phyloP scores from a whole-genome alignment of 2,329 filamentous ascomycete species.

The Cytospora piceicola region DNA sequence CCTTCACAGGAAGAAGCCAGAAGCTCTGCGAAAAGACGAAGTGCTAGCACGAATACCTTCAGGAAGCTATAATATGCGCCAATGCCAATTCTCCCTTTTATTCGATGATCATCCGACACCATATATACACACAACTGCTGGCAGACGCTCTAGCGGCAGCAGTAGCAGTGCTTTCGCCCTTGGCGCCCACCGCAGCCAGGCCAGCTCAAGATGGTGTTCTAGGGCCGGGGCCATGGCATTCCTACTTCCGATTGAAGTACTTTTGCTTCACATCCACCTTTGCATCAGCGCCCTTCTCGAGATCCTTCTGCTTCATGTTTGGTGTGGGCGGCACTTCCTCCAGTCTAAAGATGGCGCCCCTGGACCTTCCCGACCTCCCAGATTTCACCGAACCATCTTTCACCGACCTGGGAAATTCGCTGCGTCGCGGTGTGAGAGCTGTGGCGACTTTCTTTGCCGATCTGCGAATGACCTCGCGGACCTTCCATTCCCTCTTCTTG shows the following conservation, averaged over 20 bases:
- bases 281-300: conserved; percentile 59
- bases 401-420: conserved; percentile 63
- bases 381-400: conserved; percentile 47
- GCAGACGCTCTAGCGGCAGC: not conserved
- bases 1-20: conserved; percentile 39
- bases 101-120: not conserved
- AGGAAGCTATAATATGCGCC: conserved; percentile 59
- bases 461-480: conserved; percentile 71
- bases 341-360: conserved; percentile 48
- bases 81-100: conserved; percentile 2
- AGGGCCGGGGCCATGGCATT: not conserved
- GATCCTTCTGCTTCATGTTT: conserved; percentile 55
- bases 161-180: not conserved
- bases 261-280: conserved; percentile 44
- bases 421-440: conserved; percentile 64
- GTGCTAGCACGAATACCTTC: conserved; percentile 77
- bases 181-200: not conserved
- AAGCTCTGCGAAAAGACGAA: conserved; percentile 58
- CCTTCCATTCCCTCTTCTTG: conserved; percentile 83
- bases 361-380: conserved; percentile 40
- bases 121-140: conserved; percentile 3
- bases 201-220: not conserved
- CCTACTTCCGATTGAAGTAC: conserved; percentile 42
- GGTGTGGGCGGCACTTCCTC: conserved; percentile 65
- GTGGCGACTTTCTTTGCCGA: conserved; percentile 67